Conservation (phyloP, 306 rosid species). For the Corylus heterophylla region DNA sequence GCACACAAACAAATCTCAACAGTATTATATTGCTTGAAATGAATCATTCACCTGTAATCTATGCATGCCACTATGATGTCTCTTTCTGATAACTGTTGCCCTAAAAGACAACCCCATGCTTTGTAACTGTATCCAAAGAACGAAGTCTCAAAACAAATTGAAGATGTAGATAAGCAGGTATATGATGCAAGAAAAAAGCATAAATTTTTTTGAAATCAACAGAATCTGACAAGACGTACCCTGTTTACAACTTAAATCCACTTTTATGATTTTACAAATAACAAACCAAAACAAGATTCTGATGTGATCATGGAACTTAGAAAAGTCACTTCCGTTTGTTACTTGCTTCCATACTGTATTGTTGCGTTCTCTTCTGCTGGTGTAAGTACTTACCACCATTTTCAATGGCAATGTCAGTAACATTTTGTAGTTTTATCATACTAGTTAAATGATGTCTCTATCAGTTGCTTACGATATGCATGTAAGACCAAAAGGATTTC, state of each 20-base stretch:
- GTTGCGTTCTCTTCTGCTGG: not conserved
- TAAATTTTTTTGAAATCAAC: not conserved
- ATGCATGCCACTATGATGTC: constrained; percentile 93
- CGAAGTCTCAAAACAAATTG: constrained; percentile 4
- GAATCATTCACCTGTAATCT: constrained; percentile 70
- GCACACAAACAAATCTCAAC: not conserved
- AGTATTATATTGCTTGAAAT: constrained; percentile 5
- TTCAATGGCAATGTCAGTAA: not conserved
- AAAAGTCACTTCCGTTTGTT: constrained; percentile 7
- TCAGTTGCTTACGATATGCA: not conserved
- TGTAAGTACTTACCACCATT: not conserved
- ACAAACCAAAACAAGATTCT: constrained; percentile 1
- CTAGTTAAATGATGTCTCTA: not conserved
- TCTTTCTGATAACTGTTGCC: constrained; percentile 84
- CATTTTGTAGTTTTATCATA: not conserved
- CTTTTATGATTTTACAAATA: not conserved
- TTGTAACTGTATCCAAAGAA: constrained; percentile 57
- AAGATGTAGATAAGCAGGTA: not conserved
- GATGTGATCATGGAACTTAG: not conserved
- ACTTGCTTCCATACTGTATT: not conserved
- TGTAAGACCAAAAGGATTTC: not conserved
- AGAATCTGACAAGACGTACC: not conserved
- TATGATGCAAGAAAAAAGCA: not conserved
- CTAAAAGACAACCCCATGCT: constrained; percentile 97
- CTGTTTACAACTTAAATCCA: not conserved